Conservation (phyloP, 1,284 basidiomycete genomes). For the Tausonia pullulans region DNA sequence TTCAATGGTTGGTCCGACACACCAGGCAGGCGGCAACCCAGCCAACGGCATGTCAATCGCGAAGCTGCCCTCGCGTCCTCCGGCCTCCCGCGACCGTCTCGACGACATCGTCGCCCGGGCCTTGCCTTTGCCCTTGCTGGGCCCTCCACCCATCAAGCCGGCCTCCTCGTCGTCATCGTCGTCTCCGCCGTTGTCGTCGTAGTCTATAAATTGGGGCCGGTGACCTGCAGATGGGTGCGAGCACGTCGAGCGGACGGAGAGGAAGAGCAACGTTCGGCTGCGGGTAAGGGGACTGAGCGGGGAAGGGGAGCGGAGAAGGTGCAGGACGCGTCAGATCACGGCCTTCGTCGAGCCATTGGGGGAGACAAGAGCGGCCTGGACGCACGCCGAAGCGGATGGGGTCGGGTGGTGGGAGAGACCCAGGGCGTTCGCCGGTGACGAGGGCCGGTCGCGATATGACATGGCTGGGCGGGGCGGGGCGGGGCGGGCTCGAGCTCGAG, state of each 20-base stretch:
- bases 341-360: too few species aligned
- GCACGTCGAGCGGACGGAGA: conserved; percentile 82
- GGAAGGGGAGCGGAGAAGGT: neutral
- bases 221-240: conserved; percentile 43
- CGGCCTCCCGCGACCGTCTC: conserved; percentile 22
- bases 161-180: conserved; percentile 51
- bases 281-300: conserved; percentile 45
- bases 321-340: neutral
- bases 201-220: conserved; percentile 30
- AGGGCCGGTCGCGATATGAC: too few species aligned
- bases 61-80: neutral
- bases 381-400: too few species aligned
- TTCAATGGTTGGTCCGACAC: neutral
- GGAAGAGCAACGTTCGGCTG: conserved; percentile 83
- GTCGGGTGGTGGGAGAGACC: too few species aligned
- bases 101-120: conserved; percentile 32
- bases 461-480: too few species aligned
- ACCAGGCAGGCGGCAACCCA: conserved; percentile 14
- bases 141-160: conserved; percentile 46
- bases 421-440: too few species aligned
- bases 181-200: conserved; percentile 35
- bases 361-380: too few species aligned
- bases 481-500: too few species aligned
- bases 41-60: neutral
- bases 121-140: conserved; percentile 18